phyloP scores from a whole-genome alignment of 2,329 filamentous ascomycete genomes.

The Ceratocystis cubensis region DNA sequence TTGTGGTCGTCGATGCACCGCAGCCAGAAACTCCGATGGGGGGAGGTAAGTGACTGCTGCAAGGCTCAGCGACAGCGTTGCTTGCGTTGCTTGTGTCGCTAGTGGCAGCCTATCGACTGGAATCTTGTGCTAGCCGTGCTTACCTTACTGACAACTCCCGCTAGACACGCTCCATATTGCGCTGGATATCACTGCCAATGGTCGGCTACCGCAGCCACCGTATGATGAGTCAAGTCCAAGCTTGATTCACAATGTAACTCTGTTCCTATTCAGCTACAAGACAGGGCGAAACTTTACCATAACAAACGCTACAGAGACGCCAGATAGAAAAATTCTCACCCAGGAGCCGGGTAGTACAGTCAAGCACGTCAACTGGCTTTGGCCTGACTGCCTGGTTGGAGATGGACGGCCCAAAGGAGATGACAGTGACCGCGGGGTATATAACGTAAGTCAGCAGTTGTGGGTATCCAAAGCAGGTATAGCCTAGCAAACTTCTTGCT shows the following conservation, averaged over 20 bases:
- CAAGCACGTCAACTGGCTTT: constrained; percentile 61
- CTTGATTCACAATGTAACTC: constrained; percentile 49
- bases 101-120: neutral
- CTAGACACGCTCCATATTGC: constrained; percentile 48
- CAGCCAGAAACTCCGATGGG: constrained; percentile 52
- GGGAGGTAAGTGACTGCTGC: constrained; percentile 35
- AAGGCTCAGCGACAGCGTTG: neutral
- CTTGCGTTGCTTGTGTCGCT: neutral
- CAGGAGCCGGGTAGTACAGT: constrained; percentile 56
- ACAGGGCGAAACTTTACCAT: constrained; percentile 56
- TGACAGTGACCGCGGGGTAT: constrained; percentile 44
- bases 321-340: constrained; percentile 48
- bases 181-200: constrained; percentile 54
- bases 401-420: constrained; percentile 37
- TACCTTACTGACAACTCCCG: constrained; percentile 19
- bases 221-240: constrained; percentile 42
- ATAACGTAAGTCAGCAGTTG: constrained; percentile 40
- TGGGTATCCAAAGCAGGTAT: neutral
- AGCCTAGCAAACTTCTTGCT: neutral
- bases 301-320: constrained; percentile 47
- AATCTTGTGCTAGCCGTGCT: constrained; percentile 18
- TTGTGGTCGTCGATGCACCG: constrained; percentile 53
- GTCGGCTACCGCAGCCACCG: constrained; percentile 40
- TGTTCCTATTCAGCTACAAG: constrained; percentile 54
- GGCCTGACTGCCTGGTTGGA: constrained; percentile 56